Conservation (phyloP, 805 yeast genomes). For the Priceomyces haplophilus region DNA sequence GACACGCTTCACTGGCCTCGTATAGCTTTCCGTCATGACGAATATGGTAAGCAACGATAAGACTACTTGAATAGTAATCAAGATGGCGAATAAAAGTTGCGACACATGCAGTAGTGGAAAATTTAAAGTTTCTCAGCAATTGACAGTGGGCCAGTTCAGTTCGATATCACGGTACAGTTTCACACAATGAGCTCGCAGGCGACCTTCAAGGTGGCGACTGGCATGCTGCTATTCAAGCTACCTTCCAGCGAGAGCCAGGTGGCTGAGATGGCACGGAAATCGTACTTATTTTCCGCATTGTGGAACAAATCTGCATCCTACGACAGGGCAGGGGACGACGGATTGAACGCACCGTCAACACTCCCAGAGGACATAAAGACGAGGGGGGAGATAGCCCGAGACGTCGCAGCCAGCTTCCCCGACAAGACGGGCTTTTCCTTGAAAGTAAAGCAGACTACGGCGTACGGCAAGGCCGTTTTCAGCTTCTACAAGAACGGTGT, state of each 20-base stretch:
- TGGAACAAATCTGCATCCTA: slow-evolving; percentile 11
- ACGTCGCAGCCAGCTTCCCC: slow-evolving; percentile 20
- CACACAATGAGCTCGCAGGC: neutral
- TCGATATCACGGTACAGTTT: neutral
- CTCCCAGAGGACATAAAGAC: slow-evolving; percentile 29
- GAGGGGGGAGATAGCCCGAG: slow-evolving; percentile 23
- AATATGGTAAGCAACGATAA: neutral
- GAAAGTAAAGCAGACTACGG: slow-evolving; percentile 36
- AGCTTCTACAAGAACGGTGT: slow-evolving; percentile 59
- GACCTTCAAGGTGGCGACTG: neutral
- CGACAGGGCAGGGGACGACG: slow-evolving; percentile 4
- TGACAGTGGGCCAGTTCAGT: neutral
- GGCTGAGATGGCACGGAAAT: slow-evolving; percentile 10
- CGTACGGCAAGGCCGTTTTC: slow-evolving; percentile 45
- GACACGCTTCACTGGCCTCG: slow-evolving; percentile 39
- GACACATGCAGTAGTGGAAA: neutral
- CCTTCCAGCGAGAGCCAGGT: slow-evolving; percentile 12
- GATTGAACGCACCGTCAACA: slow-evolving; percentile 29
- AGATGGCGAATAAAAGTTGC: slow-evolving; percentile 1
- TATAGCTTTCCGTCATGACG: slow-evolving; percentile 2
- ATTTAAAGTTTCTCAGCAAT: neutral
- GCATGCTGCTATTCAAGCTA: slow-evolving; percentile 8
- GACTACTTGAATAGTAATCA: neutral
- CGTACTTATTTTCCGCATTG: slow-evolving; percentile 14
- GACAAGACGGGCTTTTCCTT: slow-evolving; percentile 14